Conservation (phyloP, 2,329 filamentous ascomycete genomes). For the Stylonectria norvegica region DNA sequence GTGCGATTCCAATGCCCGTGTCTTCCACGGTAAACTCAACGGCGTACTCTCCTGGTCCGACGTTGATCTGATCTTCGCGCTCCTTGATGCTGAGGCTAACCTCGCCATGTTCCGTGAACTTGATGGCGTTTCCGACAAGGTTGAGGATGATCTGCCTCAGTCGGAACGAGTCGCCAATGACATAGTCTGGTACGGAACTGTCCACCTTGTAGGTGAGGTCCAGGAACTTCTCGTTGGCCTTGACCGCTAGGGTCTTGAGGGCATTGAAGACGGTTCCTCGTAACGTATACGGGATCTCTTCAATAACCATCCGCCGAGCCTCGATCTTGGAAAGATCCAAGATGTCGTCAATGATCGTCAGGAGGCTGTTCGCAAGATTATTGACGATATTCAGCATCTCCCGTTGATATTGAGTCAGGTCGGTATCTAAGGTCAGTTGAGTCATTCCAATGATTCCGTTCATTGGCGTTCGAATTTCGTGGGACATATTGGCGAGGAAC, state of each 20-base stretch:
- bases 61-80: slow-evolving; percentile 59
- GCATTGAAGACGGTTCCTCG: slow-evolving; percentile 96
- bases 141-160: slow-evolving; percentile 95
- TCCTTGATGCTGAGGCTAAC: slow-evolving; percentile 89
- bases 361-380: slow-evolving; percentile 88
- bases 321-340: slow-evolving; percentile 78
- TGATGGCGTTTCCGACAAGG: slow-evolving; percentile 96
- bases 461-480: slow-evolving; percentile 96
- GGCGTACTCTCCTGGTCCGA: slow-evolving; percentile 73
- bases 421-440: slow-evolving; percentile 89
- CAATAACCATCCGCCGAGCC: slow-evolving; percentile 96
- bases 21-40: slow-evolving; percentile 96
- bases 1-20: slow-evolving; percentile 93
- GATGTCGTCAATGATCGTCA: slow-evolving; percentile 93
- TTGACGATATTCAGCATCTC: slow-evolving; percentile 99
- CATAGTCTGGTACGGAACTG: slow-evolving; percentile 88
- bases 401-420: slow-evolving; percentile 89
- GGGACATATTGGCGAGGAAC: slow-evolving; percentile 97
- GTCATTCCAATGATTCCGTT: slow-evolving; percentile 99
- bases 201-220: slow-evolving; percentile 93
- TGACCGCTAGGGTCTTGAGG: slow-evolving; percentile 92
- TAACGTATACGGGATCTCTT: slow-evolving; percentile 93
- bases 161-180: slow-evolving; percentile 94
- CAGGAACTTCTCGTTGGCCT: slow-evolving; percentile 92
- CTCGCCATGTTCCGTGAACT: slow-evolving; percentile 95